Percentiles rank a stretch among this genome's conserved stretches.
Conservation (phyloP, 2,329 filamentous ascomycete species). For the Tolypocladium sp. region DNA sequence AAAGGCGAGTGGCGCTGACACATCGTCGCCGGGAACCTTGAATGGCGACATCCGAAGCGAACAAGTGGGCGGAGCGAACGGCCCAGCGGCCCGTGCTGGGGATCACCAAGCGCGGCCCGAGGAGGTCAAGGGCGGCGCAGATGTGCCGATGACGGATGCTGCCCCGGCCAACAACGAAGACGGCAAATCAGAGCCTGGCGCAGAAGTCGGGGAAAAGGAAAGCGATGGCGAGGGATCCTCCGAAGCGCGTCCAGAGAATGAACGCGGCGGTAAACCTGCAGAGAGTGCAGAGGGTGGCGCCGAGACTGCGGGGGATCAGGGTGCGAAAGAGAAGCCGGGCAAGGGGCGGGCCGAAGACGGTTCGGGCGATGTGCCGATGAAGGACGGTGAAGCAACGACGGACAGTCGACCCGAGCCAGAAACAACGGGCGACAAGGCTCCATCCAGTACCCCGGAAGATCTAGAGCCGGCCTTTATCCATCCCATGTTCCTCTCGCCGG, state of each 20-base stretch:
- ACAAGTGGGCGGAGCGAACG: conserved; percentile 4
- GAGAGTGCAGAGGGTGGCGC: background rate
- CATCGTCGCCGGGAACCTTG: conserved; percentile 2
- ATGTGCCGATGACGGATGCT: conserved; percentile 20
- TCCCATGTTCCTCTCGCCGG: conserved; percentile 63
- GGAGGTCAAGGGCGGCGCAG: background rate
- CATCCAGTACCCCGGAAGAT: conserved; percentile 6
- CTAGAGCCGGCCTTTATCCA: conserved; percentile 51
- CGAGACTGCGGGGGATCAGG: background rate
- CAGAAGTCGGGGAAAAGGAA: conserved; percentile 3
- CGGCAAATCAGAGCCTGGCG: conserved; percentile 7
- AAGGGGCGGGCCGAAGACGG: background rate
- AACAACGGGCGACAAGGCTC: background rate
- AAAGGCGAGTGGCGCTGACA: conserved; percentile 8
- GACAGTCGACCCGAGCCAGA: conserved; percentile 18
- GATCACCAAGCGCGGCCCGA: background rate
- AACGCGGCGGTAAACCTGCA: background rate
- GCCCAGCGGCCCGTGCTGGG: conserved; percentile 2
- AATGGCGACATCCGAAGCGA: conserved; percentile 13
- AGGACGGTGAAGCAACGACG: conserved; percentile 18
- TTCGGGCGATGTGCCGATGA: conserved; percentile 7
- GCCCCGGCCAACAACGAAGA: conserved; percentile 10
- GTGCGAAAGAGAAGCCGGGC: background rate
- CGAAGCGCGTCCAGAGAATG: background rate
- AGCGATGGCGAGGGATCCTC: background rate